phyloP scores from a whole-genome alignment of 306 rosid species.

The Biancaea sappan region DNA sequence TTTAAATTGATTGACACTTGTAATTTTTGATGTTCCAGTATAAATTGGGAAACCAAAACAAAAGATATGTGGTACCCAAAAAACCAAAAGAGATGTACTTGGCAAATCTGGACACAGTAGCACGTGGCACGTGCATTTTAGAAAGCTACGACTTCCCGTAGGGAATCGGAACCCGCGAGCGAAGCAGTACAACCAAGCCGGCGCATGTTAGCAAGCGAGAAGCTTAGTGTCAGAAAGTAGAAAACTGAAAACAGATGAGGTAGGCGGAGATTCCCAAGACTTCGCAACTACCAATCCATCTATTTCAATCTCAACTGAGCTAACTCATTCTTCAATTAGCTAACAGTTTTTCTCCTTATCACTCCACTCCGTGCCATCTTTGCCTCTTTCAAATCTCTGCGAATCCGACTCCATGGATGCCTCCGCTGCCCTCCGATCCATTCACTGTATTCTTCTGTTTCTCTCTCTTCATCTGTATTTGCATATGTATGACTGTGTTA shows the following conservation, averaged over 20 bases:
- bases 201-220: slow-evolving; percentile 47
- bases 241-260: slow-evolving; percentile 49
- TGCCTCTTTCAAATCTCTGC: slow-evolving; percentile 33
- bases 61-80: too few relatives aligned
- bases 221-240: slow-evolving; percentile 44
- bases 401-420: slow-evolving; percentile 64
- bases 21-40: too few relatives aligned
- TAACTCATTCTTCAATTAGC: not conserved
- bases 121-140: not conserved
- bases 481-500: not conserved
- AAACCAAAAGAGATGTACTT: too few relatives aligned
- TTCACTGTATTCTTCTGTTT: slow-evolving; percentile 62
- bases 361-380: slow-evolving; percentile 1
- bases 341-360: not conserved
- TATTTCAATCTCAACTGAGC: slow-evolving; percentile 27
- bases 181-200: slow-evolving; percentile 7
- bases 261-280: slow-evolving; percentile 74
- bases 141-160: slow-evolving; percentile 4
- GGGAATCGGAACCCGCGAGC: too few relatives aligned
- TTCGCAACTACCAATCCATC: not conserved
- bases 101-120: not conserved
- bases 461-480: not conserved
- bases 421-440: slow-evolving; percentile 68
- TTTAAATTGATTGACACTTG: too few relatives aligned
- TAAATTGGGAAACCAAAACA: too few relatives aligned